Evolutionary conservation across 2,329 filamentous ascomycete genomes (phyloP).

Genomic region (Atkinsonella texensis): DNA sequence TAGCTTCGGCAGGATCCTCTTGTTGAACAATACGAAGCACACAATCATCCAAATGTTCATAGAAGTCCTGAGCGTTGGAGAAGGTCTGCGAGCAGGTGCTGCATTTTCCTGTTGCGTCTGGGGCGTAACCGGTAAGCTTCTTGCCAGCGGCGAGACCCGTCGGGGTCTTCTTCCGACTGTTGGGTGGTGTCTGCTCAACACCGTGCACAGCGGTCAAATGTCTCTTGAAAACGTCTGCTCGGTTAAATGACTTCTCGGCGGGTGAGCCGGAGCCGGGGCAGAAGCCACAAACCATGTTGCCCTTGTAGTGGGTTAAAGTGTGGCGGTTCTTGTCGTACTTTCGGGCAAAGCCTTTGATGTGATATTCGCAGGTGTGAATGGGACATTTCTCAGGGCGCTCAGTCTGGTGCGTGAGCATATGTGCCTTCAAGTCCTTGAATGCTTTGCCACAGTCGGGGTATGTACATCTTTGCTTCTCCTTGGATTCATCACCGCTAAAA

Average conservation of each 20-base stretch:
- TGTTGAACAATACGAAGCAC: conserved; percentile 61
- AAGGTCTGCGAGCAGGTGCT: conserved; percentile 89
- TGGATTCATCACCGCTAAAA: conserved; percentile 49
- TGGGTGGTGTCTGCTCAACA: conserved; percentile 85
- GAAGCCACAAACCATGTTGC: conserved; percentile 93
- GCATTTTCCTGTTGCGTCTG: conserved; percentile 83
- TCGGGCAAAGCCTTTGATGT: conserved; percentile 81
- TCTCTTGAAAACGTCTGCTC: conserved; percentile 90
- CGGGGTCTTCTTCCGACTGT: conserved; percentile 64
- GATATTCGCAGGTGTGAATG: conserved; percentile 83
- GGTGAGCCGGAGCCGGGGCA: conserved; percentile 81
- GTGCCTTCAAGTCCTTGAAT: conserved; percentile 86
- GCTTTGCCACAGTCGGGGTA: conserved; percentile 73
- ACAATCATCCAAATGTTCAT: conserved; percentile 84
- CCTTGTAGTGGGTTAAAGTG: conserved; percentile 91
- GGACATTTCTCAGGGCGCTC: conserved; percentile 92
- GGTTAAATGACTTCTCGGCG: conserved; percentile 90
- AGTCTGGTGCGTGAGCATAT: conserved; percentile 87
- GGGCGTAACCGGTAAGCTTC: conserved; percentile 58
- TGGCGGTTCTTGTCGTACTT: conserved; percentile 97
- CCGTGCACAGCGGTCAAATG: conserved; percentile 84
- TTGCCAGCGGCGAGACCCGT: conserved; percentile 34
- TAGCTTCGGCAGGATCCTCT: conserved; percentile 56
- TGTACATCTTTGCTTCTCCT: conserved; percentile 63
- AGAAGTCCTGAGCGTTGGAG: conserved; percentile 90